Evolutionary conservation across 495 filamentous ascomycete species (phyloP), one percentile per base, ranked within the genome.

Genomic region (Penicillium riverlandense): DNA sequence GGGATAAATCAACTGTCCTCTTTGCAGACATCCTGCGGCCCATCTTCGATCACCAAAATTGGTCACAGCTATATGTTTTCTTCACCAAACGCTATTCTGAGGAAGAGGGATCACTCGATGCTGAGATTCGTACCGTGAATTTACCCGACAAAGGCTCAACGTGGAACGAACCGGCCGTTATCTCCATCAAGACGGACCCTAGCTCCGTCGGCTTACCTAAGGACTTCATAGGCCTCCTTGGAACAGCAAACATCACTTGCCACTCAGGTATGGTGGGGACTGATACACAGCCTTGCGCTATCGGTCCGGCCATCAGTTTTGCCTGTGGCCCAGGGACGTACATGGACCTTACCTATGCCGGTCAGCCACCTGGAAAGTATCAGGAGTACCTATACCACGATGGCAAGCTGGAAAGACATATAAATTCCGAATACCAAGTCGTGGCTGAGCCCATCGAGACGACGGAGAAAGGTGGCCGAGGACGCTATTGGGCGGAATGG

Each of bases 401-500:
- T 16, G 4, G 1, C 15, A 16, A 16, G 15, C 15, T 4, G 15
- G 4, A 16, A 16, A 4, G 15, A 16, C 1, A 1, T 16, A 16
- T 16, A 4, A 16, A 16, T 16, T 16, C 15, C 4, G 15, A 16
- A 16, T 16, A 16, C 15, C 15, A 16, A 16, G 15, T 16, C 15
- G 15, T 16, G 15, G 15, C 15, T 16, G 15, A 30, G 14, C 4
- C 39, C 10, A n/a, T 41, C n/a, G 9, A 28, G 2, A 32, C 8
- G 3, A 41, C 39, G 7, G 15, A 41, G n/a, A 41, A 41, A 29
- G 39, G 39, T 6, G 39, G 39, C 7, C 29, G 39, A 27, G 39
- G 16, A 11, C 39, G 39, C 11, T 41, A 41, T 30, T 41, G 39
- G 39, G 39, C 39, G 5, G 39, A 41, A 29, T 41, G 39, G 39